Evolutionary conservation across 2,329 filamentous ascomycete genomes (phyloP).

Genomic region (Ceratocystis variospora): DNA sequence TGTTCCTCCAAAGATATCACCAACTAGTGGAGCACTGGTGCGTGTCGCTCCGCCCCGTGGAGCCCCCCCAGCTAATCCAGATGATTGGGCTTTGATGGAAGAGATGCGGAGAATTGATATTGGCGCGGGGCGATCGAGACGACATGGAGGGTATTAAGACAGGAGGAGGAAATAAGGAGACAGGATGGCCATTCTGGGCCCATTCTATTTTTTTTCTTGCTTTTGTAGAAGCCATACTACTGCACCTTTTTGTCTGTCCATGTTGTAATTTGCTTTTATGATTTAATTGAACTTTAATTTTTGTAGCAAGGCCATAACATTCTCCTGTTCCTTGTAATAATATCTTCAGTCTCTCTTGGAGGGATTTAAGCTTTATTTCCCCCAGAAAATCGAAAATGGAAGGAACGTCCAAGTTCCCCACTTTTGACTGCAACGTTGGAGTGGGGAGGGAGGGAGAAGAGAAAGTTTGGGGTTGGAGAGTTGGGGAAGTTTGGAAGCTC

Average conservation of each 20-base stretch:
- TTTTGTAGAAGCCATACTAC: not conserved
- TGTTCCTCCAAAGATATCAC: conserved; percentile 29
- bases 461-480: not conserved
- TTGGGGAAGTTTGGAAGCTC: too few species aligned
- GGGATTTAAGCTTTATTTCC: conserved; percentile 1
- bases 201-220: not conserved
- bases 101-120: conserved; percentile 58
- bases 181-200: not conserved
- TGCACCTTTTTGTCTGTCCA: not conserved
- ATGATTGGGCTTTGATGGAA: conserved; percentile 49
- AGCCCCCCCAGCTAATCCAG: conserved; percentile 27
- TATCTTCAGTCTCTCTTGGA: not conserved
- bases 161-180: not conserved
- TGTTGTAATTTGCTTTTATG: not conserved
- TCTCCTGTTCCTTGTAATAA: not conserved
- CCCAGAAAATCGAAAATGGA: not conserved
- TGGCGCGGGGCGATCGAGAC: conserved; percentile 44
- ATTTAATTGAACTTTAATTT: not conserved
- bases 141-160: conserved; percentile 32
- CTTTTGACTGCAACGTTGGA: not conserved
- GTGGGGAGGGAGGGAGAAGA: not conserved
- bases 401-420: not conserved
- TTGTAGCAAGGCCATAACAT: not conserved
- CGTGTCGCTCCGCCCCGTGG: conserved; percentile 22
- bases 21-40: conserved; percentile 32